A percentile compares a stretch with the other conserved stretches of the same genome.
Conservation (phyloP, 2,329 filamentous ascomycete genomes). For the Ophiostoma ips region DNA sequence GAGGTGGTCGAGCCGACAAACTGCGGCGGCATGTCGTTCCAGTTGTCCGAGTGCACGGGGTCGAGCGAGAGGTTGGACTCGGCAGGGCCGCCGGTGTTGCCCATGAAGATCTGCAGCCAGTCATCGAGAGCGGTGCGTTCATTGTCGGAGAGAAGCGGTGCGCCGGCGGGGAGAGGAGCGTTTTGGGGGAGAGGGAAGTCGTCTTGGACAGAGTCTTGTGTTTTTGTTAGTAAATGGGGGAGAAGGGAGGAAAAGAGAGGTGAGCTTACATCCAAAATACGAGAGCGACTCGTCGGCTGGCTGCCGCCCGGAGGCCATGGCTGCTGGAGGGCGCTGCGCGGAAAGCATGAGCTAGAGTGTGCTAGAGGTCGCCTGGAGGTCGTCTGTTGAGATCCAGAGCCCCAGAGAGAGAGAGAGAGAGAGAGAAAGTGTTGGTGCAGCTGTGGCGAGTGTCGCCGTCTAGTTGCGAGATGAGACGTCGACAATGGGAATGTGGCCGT, state of each 20-base stretch:
- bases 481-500: no score
- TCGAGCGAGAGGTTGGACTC: constrained; percentile 26
- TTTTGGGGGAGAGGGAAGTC: constrained; percentile 25
- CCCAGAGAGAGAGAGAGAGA: no score
- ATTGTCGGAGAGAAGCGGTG: constrained; percentile 48
- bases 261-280: constrained; percentile 52
- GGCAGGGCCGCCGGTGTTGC: constrained; percentile 24
- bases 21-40: constrained; percentile 46
- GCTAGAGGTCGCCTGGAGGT: no score
- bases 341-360: constrained; percentile 34
- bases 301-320: constrained; percentile 44
- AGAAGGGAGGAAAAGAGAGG: constrained; percentile 14
- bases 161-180: constrained; percentile 48
- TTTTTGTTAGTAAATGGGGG: constrained; percentile 16
- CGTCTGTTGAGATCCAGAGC: no score
- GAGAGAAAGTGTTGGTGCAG: no score
- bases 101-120: constrained; percentile 42
- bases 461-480: no score
- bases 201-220: constrained; percentile 31
- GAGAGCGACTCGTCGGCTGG: constrained; percentile 31
- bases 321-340: constrained; percentile 33
- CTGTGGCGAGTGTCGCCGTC: no score
- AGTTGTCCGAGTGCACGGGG: constrained; percentile 35
- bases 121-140: constrained; percentile 43
- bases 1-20: constrained; percentile 54